phyloP scores from a whole-genome alignment of 345 rosid genomes.

The Hibiscus tridactylites region DNA sequence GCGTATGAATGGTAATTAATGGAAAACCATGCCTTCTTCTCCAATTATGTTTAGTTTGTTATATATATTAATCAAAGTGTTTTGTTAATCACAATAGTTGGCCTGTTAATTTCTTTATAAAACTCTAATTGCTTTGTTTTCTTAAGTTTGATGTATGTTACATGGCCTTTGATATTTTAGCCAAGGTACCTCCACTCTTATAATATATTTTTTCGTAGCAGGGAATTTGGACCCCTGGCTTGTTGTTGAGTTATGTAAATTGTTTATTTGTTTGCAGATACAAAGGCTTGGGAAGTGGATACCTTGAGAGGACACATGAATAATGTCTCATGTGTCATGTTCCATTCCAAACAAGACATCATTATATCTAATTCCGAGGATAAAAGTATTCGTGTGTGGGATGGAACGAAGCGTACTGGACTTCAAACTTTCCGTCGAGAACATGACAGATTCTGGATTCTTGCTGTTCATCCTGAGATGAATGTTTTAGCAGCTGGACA shows the following conservation, averaged over 20 bases:
- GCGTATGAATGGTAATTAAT: constrained; percentile 90
- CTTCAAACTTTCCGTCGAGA: constrained; percentile 92
- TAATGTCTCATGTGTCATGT: constrained; percentile 92
- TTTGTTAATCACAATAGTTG: background rate
- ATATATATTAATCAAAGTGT: background rate
- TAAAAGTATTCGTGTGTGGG: constrained; percentile 96
- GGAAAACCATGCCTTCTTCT: background rate
- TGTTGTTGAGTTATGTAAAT: background rate
- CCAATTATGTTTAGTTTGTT: background rate
- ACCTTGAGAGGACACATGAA: constrained; percentile 96
- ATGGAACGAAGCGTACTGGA: constrained; percentile 83
- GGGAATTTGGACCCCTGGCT: background rate
- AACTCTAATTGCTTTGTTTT: background rate
- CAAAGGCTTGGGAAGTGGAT: constrained; percentile 99
- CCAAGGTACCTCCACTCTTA: background rate
- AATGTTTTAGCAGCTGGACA: constrained; percentile 97
- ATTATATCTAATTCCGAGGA: constrained; percentile 98
- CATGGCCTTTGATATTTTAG: background rate
- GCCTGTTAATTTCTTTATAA: background rate
- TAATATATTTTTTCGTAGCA: background rate
- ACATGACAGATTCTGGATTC: constrained; percentile 94
- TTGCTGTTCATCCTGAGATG: constrained; percentile 89
- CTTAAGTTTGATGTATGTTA: background rate
- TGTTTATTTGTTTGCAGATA: constrained; percentile 46
- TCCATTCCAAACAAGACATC: constrained; percentile 89